phyloP scores from a whole-genome alignment of 2,329 filamentous ascomycete species.

The Fusarium citri region DNA sequence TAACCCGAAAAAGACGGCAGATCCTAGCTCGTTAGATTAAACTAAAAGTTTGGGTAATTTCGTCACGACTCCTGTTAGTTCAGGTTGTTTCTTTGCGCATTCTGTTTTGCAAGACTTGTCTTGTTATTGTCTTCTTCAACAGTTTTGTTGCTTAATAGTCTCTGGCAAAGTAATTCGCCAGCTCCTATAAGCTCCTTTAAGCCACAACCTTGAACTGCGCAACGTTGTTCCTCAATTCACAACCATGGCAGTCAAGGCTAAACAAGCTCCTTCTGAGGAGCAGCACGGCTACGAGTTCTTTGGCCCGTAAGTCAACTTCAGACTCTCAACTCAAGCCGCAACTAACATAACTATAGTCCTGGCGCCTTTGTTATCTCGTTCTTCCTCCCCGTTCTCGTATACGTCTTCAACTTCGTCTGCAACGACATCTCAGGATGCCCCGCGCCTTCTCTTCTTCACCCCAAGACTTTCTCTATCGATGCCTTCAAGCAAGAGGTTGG shows the following conservation, averaged over 20 bases:
- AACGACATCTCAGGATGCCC: conserved; percentile 95
- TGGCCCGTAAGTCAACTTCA: conserved; percentile 58
- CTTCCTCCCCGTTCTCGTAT: conserved; percentile 81
- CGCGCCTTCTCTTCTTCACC: conserved; percentile 80
- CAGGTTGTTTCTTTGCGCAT: neutral
- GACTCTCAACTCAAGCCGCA: neutral
- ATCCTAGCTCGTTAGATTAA: conserved; percentile 22
- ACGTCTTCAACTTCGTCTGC: conserved; percentile 84
- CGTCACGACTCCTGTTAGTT: conserved; percentile 12
- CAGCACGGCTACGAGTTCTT: conserved; percentile 65
- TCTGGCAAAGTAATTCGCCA: neutral
- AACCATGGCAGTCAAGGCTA: conserved; percentile 50
- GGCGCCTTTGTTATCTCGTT: conserved; percentile 84
- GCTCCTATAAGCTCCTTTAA: neutral
- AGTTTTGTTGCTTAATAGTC: neutral
- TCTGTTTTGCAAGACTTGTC: neutral
- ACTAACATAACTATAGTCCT: conserved; percentile 62
- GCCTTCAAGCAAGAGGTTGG: conserved; percentile 83
- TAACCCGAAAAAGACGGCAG: conserved; percentile 1
- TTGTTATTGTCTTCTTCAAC: conserved; percentile 17
- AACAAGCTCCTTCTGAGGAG: conserved; percentile 42
- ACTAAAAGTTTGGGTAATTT: conserved; percentile 35
- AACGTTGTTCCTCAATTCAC: conserved; percentile 14
- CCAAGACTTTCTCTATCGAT: conserved; percentile 76
- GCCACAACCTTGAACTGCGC: neutral